A percentile compares a stretch with the other conserved stretches of the same genome.
Conservation (phyloP, 2,329 filamentous ascomycete genomes). For the Aspergillus proliferans region DNA sequence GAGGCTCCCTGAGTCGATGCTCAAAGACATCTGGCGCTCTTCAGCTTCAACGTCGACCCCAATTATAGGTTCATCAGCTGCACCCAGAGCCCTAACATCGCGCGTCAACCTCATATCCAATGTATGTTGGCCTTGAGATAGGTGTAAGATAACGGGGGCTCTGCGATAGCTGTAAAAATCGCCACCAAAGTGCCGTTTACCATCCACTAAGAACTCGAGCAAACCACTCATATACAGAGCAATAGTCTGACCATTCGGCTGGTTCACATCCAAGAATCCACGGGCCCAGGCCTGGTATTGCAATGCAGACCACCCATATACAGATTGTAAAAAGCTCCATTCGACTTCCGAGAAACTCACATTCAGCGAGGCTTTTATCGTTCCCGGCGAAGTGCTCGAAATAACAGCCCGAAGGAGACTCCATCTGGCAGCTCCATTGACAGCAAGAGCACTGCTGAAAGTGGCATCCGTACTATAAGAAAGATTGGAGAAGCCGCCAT, state of each 20-base stretch:
- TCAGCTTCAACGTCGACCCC: slow-evolving; percentile 35
- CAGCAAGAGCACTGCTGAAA: slow-evolving; percentile 47
- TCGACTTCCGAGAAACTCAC: slow-evolving; percentile 48
- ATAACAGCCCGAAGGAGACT: slow-evolving; percentile 31
- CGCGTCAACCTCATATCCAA: slow-evolving; percentile 50
- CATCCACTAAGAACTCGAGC: slow-evolving; percentile 50
- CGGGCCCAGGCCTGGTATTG: slow-evolving; percentile 56
- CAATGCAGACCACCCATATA: slow-evolving; percentile 55
- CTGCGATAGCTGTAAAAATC: slow-evolving; percentile 50
- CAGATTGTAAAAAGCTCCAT: slow-evolving; percentile 46
- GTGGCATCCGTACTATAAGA: slow-evolving; percentile 35
- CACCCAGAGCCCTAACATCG: slow-evolving; percentile 54
- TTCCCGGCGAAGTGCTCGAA: slow-evolving; percentile 15
- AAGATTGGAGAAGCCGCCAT: slow-evolving; percentile 48
- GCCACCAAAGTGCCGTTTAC: slow-evolving; percentile 49
- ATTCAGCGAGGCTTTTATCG: slow-evolving; percentile 35
- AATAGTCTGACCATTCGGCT: slow-evolving; percentile 26
- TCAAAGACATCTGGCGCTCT: slow-evolving; percentile 20
- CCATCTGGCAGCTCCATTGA: slow-evolving; percentile 49
- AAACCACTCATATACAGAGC: slow-evolving; percentile 44
- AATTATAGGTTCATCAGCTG: slow-evolving; percentile 42
- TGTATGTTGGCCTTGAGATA: slow-evolving; percentile 45
- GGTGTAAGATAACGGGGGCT: slow-evolving; percentile 45
- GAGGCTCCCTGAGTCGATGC: slow-evolving; percentile 27
- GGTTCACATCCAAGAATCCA: slow-evolving; percentile 40